Conservation (phyloP, 768 basidiomycete genomes). For the Pleurotus salmoneostramineus region DNA sequence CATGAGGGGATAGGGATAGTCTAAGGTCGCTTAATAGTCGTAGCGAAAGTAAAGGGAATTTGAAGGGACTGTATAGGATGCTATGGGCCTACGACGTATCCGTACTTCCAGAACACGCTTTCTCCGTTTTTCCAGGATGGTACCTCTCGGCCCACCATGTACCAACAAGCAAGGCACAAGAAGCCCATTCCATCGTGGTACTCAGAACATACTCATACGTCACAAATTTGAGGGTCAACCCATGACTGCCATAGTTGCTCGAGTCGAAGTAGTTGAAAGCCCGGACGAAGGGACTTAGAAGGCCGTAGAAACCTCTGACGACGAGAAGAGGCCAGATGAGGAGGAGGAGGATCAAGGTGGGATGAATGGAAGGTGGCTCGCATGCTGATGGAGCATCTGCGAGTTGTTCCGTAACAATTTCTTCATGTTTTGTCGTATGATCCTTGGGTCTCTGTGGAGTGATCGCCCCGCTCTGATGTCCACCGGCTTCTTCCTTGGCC, state of each 20-base stretch:
- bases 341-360: conserved; percentile 23
- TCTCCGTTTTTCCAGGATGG: neutral
- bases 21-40: neutral
- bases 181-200: conserved; percentile 23
- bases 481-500: conserved; percentile 11
- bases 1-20: neutral
- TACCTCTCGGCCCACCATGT: conserved; percentile 1
- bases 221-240: conserved; percentile 18
- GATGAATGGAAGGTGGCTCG: conserved; percentile 15
- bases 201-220: conserved; percentile 23
- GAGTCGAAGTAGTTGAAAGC: conserved; percentile 22
- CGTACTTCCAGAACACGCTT: neutral
- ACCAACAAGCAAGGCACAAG: conserved; percentile 17
- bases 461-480: conserved; percentile 2
- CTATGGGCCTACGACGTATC: neutral
- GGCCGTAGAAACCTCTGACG: conserved; percentile 28
- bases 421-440: neutral
- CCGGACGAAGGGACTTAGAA: conserved; percentile 19
- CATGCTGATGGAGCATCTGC: neutral
- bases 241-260: conserved; percentile 17
- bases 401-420: too few relatives aligned
- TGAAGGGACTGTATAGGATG: neutral
- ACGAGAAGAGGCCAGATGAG: conserved; percentile 28
- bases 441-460: neutral
- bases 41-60: neutral